These are phyloP conservation scores for Amaranthus palmeri DNA, from an alignment of 148 eudicot genomes.

Conservation along the genomic window DNA sequence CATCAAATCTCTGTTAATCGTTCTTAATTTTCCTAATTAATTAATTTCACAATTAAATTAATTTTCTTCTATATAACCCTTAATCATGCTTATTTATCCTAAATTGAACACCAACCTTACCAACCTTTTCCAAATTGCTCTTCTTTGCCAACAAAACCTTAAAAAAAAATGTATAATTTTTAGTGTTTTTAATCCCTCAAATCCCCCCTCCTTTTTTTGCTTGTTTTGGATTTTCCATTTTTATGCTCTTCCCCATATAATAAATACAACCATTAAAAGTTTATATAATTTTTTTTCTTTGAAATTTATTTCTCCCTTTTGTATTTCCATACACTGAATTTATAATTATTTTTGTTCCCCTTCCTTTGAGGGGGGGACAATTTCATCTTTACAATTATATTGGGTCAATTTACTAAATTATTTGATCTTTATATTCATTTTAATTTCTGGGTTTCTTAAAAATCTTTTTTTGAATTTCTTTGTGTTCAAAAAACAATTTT, in stretches of 20 bases:
- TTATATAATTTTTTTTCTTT: neutral
- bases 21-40: no score
- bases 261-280: constrained; percentile 20
- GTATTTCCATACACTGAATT: neutral
- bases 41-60: no score
- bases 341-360: constrained; percentile 7
- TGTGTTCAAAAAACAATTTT: neutral
- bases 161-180: no score
- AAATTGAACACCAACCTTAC: no score
- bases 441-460: constrained; percentile 6
- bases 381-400: neutral
- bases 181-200: no score
- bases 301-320: neutral
- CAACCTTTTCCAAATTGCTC: no score
- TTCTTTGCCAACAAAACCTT: no score
- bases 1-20: no score
- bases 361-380: constrained; percentile 16
- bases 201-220: neutral
- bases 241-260: constrained; percentile 4
- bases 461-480: neutral
- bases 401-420: neutral
- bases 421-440: neutral
- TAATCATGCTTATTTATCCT: no score
- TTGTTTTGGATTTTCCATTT: constrained; percentile 2
- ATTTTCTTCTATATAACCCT: no score